Conservation (phyloP, 306 rosid species). For the Amphicarpaea edgeworthii region DNA sequence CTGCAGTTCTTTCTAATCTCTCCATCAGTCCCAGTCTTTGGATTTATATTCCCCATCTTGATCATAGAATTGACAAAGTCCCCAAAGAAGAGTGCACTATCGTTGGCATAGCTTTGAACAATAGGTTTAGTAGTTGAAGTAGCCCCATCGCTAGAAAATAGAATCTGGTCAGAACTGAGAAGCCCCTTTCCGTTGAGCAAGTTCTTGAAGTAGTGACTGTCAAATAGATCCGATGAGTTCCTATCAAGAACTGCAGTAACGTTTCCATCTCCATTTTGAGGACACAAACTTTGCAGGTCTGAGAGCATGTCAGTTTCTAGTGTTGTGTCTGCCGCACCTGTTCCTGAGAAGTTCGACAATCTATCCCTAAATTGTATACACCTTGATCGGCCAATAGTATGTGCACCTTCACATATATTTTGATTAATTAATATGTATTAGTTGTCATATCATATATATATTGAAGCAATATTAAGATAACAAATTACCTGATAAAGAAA, state of each 20-base stretch:
- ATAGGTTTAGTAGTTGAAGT: conserved; percentile 58
- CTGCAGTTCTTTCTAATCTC: conserved; percentile 83
- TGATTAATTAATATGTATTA: not conserved
- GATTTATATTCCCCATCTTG: conserved; percentile 79
- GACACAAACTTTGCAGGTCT: conserved; percentile 72
- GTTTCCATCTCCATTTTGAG: conserved; percentile 68
- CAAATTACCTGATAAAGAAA: conserved; percentile 69
- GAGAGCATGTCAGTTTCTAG: conserved; percentile 60
- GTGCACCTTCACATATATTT: conserved; percentile 63
- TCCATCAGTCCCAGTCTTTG: conserved; percentile 73
- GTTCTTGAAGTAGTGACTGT: conserved; percentile 81
- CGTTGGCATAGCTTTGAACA: conserved; percentile 63
- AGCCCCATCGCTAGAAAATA: conserved; percentile 59
- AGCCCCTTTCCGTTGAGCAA: conserved; percentile 69
- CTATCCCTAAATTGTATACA: conserved; percentile 75
- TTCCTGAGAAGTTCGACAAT: conserved; percentile 73
- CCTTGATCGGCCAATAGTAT: conserved; percentile 79
- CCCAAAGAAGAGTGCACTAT: conserved; percentile 51
- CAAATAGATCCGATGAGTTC: conserved; percentile 78
- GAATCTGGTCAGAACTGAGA: conserved; percentile 78
- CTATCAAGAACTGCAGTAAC: conserved; percentile 62
- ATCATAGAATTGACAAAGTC: conserved; percentile 81
- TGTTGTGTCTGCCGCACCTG: conserved; percentile 65
- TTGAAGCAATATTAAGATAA: not conserved
- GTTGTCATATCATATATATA: not conserved